These are phyloP conservation scores for Zangia roseola DNA, from an alignment of 768 basidiomycete genomes.

Conservation along the genomic window DNA sequence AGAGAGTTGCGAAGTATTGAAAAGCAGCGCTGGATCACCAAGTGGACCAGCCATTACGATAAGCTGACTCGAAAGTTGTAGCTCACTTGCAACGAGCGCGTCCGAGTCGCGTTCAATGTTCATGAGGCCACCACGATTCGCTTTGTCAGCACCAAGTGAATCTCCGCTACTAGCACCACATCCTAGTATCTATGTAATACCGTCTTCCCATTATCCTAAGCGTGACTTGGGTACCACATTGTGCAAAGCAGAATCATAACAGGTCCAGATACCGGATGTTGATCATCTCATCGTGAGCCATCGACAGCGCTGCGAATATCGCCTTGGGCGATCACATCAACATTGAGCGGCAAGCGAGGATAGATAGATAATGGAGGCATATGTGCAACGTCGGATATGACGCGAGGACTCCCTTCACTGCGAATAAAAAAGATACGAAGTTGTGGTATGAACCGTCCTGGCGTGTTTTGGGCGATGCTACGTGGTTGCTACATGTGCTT, in stretches of 20 bases:
- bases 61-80: background rate
- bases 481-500: slow-evolving; percentile 8
- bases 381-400: slow-evolving; percentile 46
- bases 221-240: slow-evolving; percentile 55
- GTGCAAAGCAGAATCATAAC: slow-evolving; percentile 59
- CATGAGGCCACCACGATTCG: background rate
- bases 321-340: slow-evolving; percentile 52
- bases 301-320: slow-evolving; percentile 52
- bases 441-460: slow-evolving; percentile 47
- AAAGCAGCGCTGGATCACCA: slow-evolving; percentile 17
- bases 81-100: too few relatives aligned
- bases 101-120: too few relatives aligned
- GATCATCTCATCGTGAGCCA: slow-evolving; percentile 72
- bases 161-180: background rate
- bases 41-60: slow-evolving; percentile 16
- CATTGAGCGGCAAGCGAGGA: slow-evolving; percentile 45
- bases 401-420: too few relatives aligned
- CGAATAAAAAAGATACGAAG: too few relatives aligned
- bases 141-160: slow-evolving; percentile 21
- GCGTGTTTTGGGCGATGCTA: slow-evolving; percentile 17
- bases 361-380: slow-evolving; percentile 39
- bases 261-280: slow-evolving; percentile 48
- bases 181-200: slow-evolving; percentile 37
- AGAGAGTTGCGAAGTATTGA: slow-evolving; percentile 11
- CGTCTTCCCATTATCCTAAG: slow-evolving; percentile 48